phyloP scores from a whole-genome alignment of 176 grass and related monocot species.

The Aegilops speltoides region DNA sequence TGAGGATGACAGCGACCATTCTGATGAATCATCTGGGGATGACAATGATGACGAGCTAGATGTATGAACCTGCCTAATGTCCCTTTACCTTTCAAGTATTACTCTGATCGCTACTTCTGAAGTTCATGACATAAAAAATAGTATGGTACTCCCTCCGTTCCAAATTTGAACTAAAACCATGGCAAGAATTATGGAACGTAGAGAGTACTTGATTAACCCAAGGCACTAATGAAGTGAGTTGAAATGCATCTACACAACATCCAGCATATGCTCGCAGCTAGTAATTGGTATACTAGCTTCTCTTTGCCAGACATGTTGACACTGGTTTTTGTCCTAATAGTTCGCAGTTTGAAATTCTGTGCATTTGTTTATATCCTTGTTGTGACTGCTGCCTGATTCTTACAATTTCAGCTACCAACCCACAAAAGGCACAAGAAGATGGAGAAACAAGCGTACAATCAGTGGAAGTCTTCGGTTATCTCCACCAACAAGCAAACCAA shows the following conservation, averaged over 20 bases:
- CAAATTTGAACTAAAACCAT: no score
- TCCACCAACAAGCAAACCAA: slow-evolving; percentile 71
- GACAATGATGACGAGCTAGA: slow-evolving; percentile 58
- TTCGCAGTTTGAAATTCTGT: neutral
- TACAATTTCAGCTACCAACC: slow-evolving; percentile 58
- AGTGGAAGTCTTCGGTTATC: slow-evolving; percentile 82
- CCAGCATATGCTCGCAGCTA: neutral
- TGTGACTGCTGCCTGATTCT: neutral
- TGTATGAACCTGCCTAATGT: slow-evolving; percentile 26
- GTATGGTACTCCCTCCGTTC: neutral
- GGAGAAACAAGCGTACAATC: slow-evolving; percentile 68
- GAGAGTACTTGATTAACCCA: neutral
- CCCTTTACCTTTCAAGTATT: neutral
- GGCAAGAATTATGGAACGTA: no score
- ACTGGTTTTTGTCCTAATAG: neutral
- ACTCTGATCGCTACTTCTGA: neutral
- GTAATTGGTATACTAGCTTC: neutral
- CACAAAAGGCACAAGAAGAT: slow-evolving; percentile 92
- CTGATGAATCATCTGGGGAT: slow-evolving; percentile 53
- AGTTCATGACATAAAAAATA: neutral
- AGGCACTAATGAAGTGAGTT: neutral
- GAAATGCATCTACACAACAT: neutral
- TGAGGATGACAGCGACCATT: slow-evolving; percentile 52
- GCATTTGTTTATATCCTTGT: neutral
- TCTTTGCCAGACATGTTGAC: neutral